Base-by-base conservation (phyloP, 805 yeast genomes). In the Danielia oregonensis region DNA sequence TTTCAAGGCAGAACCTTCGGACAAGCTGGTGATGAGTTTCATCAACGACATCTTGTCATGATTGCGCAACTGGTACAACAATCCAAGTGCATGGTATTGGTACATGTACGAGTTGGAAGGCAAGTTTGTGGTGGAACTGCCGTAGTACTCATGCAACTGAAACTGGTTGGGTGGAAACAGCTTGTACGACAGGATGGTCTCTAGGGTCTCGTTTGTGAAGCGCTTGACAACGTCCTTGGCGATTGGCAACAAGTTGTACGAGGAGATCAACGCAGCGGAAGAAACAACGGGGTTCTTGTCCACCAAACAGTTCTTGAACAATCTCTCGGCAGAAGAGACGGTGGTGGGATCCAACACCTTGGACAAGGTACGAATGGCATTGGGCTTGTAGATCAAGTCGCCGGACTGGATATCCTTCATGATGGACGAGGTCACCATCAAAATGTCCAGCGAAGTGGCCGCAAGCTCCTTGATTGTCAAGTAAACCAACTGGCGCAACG, bases 321-420 rank as follows among this genome's bases (percentile, higher is more conserved):
- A 70, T 54, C 98, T 78, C 65, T 93, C 98, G 28, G 94, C 85
- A 27, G 95, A 86, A 49, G 87, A 89, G 30, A 94, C 95, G 7
- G 96, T 89, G 21, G 87, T 73, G 15, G 81, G 84, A 59, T 93
- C 98, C 54, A 93, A 72, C 24, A 93, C 95, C 46, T 95, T 77
- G 14, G 89, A 79, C 52, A 93, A 73, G 0, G 97, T 84, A 60
- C 98, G 79, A 44, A 93, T 83, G 16, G 98, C 97, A 57, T 93
- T 84, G 37, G 98, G 96, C 55, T 88, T 87, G 63, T 83, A 88
- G 42, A 87, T 68, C 44, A 78, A 68, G 40, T 86, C 94, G 37
- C 91, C 91, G 46, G 80, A 82, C 65, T 94, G 97, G 35, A 93
- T 86, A 65, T 93, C 98, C 65, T 89, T 89, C 97, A 93, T 93